These are phyloP conservation scores for Sarocladiaceae sp. DNA, from an alignment of 2,329 filamentous ascomycete genomes.

Conservation along the genomic window DNA sequence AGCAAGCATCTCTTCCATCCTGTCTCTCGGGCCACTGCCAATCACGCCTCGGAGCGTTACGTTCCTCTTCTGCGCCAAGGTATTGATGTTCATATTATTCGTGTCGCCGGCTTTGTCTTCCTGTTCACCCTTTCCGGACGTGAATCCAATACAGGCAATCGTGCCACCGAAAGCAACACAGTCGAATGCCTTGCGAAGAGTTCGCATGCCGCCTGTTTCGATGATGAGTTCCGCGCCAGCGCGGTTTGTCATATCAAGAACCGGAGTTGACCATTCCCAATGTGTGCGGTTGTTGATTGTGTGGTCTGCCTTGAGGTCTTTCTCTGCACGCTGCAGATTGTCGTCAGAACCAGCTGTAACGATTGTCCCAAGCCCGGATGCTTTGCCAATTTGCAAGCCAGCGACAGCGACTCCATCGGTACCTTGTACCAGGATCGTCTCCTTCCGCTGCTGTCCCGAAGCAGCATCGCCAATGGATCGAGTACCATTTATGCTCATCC, in stretches of 20 bases:
- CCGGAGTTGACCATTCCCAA: conserved; percentile 40
- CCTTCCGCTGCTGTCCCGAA: conserved; percentile 19
- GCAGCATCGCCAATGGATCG: conserved; percentile 4
- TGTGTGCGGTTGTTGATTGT: conserved; percentile 45
- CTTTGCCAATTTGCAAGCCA: conserved; percentile 41
- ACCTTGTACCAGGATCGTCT: conserved; percentile 42
- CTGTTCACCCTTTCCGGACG: conserved; percentile 34
- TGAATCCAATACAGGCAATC: conserved; percentile 23
- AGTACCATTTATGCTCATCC: conserved; percentile 14
- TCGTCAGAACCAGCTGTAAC: conserved; percentile 46
- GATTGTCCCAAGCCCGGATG: conserved; percentile 27
- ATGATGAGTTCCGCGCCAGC: conserved; percentile 38
- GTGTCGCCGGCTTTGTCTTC: conserved; percentile 11
- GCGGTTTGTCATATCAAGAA: conserved; percentile 36
- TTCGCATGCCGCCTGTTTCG: conserved; percentile 34
- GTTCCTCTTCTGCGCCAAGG: conserved; percentile 41
- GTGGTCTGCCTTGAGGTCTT: conserved; percentile 35
- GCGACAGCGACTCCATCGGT: conserved; percentile 43
- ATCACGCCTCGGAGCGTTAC: conserved; percentile 47
- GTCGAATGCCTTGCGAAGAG: conserved; percentile 39
- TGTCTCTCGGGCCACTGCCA: conserved; percentile 47
- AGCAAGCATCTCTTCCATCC: conserved; percentile 42
- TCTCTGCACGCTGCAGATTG: conserved; percentile 35
- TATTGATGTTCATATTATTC: conserved; percentile 5
- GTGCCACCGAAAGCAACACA: conserved; percentile 39